phyloP scores from a whole-genome alignment of 352 stramenopile genomes.

The Thraustochytrium striatum region DNA sequence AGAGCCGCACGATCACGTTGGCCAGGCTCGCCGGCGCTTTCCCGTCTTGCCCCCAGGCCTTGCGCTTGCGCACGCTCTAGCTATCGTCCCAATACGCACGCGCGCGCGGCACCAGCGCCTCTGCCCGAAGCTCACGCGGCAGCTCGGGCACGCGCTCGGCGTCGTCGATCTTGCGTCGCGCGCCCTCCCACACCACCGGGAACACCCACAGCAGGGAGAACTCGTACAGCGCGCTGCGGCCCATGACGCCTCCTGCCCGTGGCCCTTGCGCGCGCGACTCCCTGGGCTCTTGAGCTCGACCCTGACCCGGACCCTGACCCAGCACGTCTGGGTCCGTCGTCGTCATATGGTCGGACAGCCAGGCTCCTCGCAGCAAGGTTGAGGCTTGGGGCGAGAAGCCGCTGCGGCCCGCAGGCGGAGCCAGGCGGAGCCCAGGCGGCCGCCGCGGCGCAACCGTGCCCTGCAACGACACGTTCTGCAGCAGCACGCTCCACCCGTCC shows the following conservation, averaged over 20 bases:
- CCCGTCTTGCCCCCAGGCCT: not conserved
- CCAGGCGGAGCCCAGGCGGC: too few species aligned
- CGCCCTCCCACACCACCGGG: constrained; percentile 3
- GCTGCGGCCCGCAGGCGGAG: too few species aligned
- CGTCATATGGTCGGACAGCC: too few species aligned
- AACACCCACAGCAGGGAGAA: constrained; percentile 45
- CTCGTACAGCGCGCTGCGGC: not conserved
- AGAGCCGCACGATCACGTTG: constrained; percentile 13
- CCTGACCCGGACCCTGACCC: too few species aligned
- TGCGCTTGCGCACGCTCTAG: too few species aligned
- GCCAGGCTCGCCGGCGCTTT: not conserved
- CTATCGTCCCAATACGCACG: not conserved
- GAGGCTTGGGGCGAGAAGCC: too few species aligned
- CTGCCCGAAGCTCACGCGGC: not conserved
- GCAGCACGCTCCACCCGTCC: too few species aligned
- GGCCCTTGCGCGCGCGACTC: not conserved
- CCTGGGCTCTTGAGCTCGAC: too few species aligned
- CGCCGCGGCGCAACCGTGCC: too few species aligned
- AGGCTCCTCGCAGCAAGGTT: too few species aligned
- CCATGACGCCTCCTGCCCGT: not conserved
- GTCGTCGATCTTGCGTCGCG: not conserved
- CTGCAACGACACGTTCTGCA: too few species aligned
- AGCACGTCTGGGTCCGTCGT: too few species aligned
- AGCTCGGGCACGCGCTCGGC: not conserved
- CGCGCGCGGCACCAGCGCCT: constrained; percentile 6